Evolutionary conservation across 2,329 filamentous ascomycete genomes (phyloP), one percentile per base, ranked within the genome.

Genomic region (Paramyrothecium sp.): DNA sequence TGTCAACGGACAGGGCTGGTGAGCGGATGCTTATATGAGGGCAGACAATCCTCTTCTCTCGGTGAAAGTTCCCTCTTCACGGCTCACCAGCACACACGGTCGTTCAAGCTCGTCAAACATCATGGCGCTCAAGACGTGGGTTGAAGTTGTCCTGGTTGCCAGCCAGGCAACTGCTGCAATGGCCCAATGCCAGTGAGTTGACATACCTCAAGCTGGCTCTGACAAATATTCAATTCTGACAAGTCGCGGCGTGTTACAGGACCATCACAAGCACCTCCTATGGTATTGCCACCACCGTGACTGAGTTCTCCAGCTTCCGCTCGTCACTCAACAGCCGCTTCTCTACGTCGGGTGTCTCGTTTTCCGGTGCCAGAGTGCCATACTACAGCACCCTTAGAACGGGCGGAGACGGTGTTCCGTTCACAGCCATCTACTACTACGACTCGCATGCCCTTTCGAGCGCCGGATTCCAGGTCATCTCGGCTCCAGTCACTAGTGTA

Each of bases 351-450:
- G 49, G 49, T 7, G 49, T 51, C 23, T 51, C 49, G 21, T 51
- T 51, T 19, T 51, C 49, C 10, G 49, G 49, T 11, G 49, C 49
- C 13, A 51, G 49, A 51, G 49, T 51, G 17, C 49, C 49, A 23
- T 51, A 51, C 49, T 51, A 51, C 49, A 51, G 49, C 49, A 51
- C 49, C 23, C 49, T 51, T n/a, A 23, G 49, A 19, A 51, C 49
- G 17, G 49, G 49, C 19, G 49, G 49, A 12, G 49, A 51, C 30
- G 49, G 49, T 10, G 49, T 51, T 30, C 49, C 49, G 8, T 51
- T 26, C 23, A 51, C 49, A 10, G 49, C 49, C 21, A 33, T 51
- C 49, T 51, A 51, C 49, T 51, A 51, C 23, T 51, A 51, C n/a
- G 49, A 51, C 23, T 51, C 49, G 8, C 49, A 51, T 19, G 49